phyloP scores from a whole-genome alignment of 2,329 filamentous ascomycete genomes.

The Talaromyces sp. region DNA sequence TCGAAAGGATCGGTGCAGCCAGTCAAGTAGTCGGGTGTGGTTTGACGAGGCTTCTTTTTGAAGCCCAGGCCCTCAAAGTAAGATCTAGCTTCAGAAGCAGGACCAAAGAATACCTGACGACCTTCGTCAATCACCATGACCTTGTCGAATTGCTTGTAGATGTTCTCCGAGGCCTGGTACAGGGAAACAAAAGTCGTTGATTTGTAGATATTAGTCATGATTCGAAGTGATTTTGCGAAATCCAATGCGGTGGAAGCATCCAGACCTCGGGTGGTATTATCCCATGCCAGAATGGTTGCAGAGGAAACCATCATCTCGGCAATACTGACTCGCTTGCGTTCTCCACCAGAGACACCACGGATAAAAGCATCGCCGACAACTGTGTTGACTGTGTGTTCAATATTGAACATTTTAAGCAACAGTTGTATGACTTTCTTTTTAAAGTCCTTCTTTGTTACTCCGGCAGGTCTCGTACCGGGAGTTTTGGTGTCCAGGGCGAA shows the following conservation, averaged over 20 bases:
- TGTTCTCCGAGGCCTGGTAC: slow-evolving; percentile 80
- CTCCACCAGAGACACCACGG: slow-evolving; percentile 73
- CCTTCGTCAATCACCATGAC: slow-evolving; percentile 76
- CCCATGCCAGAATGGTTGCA: slow-evolving; percentile 68
- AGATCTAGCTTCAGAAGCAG: slow-evolving; percentile 57
- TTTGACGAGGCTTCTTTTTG: slow-evolving; percentile 67
- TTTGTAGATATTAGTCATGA: slow-evolving; percentile 78
- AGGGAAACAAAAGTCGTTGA: slow-evolving; percentile 80
- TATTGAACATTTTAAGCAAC: slow-evolving; percentile 88
- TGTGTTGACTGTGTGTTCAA: slow-evolving; percentile 80
- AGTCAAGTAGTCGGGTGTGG: slow-evolving; percentile 75
- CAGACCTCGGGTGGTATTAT: slow-evolving; percentile 66
- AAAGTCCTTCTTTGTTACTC: slow-evolving; percentile 29
- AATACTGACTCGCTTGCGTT: slow-evolving; percentile 75
- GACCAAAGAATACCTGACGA: slow-evolving; percentile 71
- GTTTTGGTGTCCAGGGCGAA: slow-evolving; percentile 84
- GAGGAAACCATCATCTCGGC: slow-evolving; percentile 76
- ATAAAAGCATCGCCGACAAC: slow-evolving; percentile 79
- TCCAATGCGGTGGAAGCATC: slow-evolving; percentile 65
- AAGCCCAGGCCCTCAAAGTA: slow-evolving; percentile 79
- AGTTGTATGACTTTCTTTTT: slow-evolving; percentile 63
- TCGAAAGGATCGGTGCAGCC: slow-evolving; percentile 82
- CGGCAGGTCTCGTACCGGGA: slow-evolving; percentile 71
- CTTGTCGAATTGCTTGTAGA: slow-evolving; percentile 76
- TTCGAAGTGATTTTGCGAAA: slow-evolving; percentile 64